Evolutionary conservation across 371 early-diverging fungal species (phyloP).

Genomic region (Mucor plumbeus): DNA sequence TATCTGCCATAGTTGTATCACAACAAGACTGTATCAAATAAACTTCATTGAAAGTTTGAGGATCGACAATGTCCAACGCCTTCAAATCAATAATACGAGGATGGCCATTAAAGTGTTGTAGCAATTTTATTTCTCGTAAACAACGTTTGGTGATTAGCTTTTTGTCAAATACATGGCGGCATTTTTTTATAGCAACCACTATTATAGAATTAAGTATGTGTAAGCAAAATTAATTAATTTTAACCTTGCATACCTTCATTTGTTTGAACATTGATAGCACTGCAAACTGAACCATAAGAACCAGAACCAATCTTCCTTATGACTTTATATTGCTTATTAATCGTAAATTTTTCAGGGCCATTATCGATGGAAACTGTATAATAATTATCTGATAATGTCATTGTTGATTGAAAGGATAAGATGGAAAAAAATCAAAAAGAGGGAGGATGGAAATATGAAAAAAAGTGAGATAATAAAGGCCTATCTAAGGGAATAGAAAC

Average conservation of each 20-base stretch:
- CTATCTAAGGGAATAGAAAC: slow-evolving; percentile 3
- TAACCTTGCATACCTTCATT: slow-evolving; percentile 36
- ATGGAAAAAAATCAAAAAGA: background rate
- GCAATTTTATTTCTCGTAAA: slow-evolving; percentile 76
- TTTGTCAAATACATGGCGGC: slow-evolving; percentile 72
- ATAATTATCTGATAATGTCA: slow-evolving; percentile 30
- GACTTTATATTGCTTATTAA: slow-evolving; percentile 74
- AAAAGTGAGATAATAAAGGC: background rate
- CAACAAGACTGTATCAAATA: slow-evolving; percentile 73
- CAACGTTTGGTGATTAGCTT: slow-evolving; percentile 75
- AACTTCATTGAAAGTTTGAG: slow-evolving; percentile 73
- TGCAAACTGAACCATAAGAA: slow-evolving; percentile 91
- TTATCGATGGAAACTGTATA: slow-evolving; percentile 44
- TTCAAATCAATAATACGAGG: slow-evolving; percentile 76
- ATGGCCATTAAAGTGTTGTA: slow-evolving; percentile 79
- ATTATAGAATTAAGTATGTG: background rate
- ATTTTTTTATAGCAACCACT: slow-evolving; percentile 82
- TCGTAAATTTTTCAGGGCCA: slow-evolving; percentile 58
- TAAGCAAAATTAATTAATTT: background rate
- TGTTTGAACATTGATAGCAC: slow-evolving; percentile 41
- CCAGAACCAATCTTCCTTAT: slow-evolving; percentile 89
- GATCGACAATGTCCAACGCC: slow-evolving; percentile 74
- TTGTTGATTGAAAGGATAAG: background rate
- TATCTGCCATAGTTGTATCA: slow-evolving; percentile 93
- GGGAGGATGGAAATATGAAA: background rate